Evolutionary conservation across 129 eudicot species (phyloP), one percentile per base, ranked within the genome.

Genomic region (Glebionis coronaria): DNA sequence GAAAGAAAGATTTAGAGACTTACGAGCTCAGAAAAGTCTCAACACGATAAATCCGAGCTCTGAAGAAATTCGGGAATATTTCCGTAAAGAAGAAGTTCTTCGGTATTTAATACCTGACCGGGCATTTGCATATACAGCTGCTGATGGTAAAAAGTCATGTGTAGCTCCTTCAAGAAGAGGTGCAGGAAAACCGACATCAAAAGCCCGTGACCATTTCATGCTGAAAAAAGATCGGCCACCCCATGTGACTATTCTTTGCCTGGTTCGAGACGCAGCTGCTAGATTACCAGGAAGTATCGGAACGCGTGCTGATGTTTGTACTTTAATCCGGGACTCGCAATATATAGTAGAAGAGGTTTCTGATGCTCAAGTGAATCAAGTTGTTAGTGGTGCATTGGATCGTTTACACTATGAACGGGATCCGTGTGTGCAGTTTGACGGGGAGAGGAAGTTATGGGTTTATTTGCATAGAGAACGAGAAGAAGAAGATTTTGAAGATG

Each of bases 401-500:
- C 93, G 99, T 9, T 76, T 94, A 81, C 99, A 94, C 67, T 94
- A 94, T 52, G 99, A 94, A 59, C 93, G 95, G 12, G 99, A 94
- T 56, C 99, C 99, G 23, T 89, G 99, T 60, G 99, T 94, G 47
- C 97, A 82, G 20, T 94, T 86, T 70, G 99, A 94, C 11, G 88
- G 87, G 3, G 99, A 90, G 42, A 76, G 94, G 64, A 94, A 94
- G 74, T 75, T 94, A 69, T 94, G 99, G 99, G 95, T 85, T 65
- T 94, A 94, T 79, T 78, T 94, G 65, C 99, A 94, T 53, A 68
- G 99, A 72, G 99, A 94, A 1, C 78, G 97, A 71, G 99, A 89
- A 65, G 99, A 94, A 65, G 99, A 94, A 67, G 99, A 94, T 80
- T 94, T 94, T 25, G 99, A 94, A 61, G 99, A 94, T 73, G 99